These are phyloP conservation scores for Cornus kousa DNA, from an alignment of 148 eudicot species.

Conservation along the genomic window DNA sequence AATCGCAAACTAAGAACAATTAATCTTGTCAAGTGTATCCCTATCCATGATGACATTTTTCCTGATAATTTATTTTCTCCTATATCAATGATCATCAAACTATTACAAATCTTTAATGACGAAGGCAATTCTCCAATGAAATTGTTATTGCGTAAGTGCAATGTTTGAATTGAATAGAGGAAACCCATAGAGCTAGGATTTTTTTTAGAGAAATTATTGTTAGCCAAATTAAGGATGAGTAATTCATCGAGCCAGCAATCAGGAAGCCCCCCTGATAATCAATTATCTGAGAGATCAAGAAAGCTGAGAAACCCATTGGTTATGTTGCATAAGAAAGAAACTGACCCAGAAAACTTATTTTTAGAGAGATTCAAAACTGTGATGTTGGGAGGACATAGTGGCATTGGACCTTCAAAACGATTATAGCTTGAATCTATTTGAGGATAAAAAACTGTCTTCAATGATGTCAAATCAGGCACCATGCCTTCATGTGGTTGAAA, in stretches of 20 bases:
- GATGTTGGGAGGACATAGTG: neutral
- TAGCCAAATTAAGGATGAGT: neutral
- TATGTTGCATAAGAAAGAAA: neutral
- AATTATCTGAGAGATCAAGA: constrained; percentile 25
- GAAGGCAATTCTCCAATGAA: constrained; percentile 17
- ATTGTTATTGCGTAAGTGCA: constrained; percentile 13
- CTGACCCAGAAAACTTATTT: constrained; percentile 18
- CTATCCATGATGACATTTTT: constrained; percentile 25
- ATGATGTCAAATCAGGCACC: no score
- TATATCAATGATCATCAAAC: constrained; percentile 15
- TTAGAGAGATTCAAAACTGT: neutral
- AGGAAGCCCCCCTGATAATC: constrained; percentile 19
- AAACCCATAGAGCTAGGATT: constrained; percentile 4
- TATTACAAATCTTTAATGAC: constrained; percentile 13
- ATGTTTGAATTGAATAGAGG: neutral
- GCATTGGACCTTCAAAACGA: constrained; percentile 10
- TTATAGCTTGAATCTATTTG: constrained; percentile 9
- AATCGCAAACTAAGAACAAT: constrained; percentile 15
- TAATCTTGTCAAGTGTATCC: constrained; percentile 8
- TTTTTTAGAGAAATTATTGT: constrained; percentile 1
- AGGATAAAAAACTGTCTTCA: no score
- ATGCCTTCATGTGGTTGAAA: constrained; percentile 7
- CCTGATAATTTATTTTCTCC: constrained; percentile 21
- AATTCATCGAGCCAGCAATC: constrained; percentile 11
- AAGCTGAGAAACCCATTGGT: neutral